Base-by-base conservation (phyloP, 2,329 filamentous ascomycete species). In the Trichoderma citrinoviride region DNA sequence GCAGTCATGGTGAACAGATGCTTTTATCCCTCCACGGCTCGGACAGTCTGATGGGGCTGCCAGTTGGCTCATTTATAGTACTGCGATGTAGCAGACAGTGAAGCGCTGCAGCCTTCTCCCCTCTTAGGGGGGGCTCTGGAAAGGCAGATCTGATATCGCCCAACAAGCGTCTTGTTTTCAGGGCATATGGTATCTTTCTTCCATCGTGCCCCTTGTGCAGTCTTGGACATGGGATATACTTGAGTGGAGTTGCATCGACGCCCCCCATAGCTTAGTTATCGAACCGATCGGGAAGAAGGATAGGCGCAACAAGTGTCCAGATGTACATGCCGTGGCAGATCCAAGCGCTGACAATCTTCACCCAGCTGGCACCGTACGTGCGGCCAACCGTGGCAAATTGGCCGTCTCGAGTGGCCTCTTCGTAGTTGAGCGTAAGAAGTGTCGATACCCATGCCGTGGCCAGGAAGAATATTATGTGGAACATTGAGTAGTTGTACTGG, bases 321-420 rank as follows among this genome's bases (percentile, higher is more conserved):
- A 88, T 85, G 74, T 98, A 99, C 77, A 99, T 91, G 58, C 82
- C 88, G 77, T 99, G 97, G 80, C 95, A 99, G 62, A 95, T 89
- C 95, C 95, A 99, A 19, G 94, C 89, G 77, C 93, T 96, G 61
- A 97, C 88, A 77, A 99, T 98, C 87, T 99, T 99, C 71, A 97
- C 93, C 95, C 96, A 99, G 74, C 92, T 97, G 37, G 95, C 95
- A 86, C 93, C 96, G 78, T 98, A 96, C 5, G 94, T 98, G 66
- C 95, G 85, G 21, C 95, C 95, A 4, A 99, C 94, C 0, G 94
- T 92, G 2, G 92, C 92, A 77, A 99, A 98, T 73, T 93, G 89
- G 55, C 87, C 83, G 41, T 75, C 84, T 52, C 85, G 82, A 66
- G 87, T 86, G 47, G 81, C 80, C 68, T 87, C 83, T 8, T 90